These are phyloP conservation scores for Coemansia asiatica DNA, from an alignment of 192 early-diverging fungal species.

Conservation along the genomic window DNA sequence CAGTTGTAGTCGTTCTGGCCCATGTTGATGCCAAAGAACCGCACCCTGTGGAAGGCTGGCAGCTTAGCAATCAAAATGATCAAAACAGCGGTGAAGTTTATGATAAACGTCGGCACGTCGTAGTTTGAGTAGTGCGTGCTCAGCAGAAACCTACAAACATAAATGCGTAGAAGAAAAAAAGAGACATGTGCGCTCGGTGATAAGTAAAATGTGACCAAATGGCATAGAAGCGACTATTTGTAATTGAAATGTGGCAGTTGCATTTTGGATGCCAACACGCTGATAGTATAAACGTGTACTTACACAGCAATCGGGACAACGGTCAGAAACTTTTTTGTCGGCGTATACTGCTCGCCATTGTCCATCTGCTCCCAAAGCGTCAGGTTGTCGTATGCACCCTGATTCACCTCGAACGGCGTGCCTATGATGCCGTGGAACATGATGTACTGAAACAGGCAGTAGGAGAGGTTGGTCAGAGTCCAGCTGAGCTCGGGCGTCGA, in stretches of 20 bases:
- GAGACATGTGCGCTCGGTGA: background rate
- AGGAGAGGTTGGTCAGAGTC: constrained; percentile 93
- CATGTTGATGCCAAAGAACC: constrained; percentile 93
- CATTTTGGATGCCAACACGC: background rate
- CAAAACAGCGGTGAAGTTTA: constrained; percentile 84
- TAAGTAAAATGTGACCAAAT: too few relatives aligned
- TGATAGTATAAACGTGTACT: constrained; percentile 36
- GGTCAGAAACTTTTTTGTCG: constrained; percentile 96
- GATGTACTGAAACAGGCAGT: constrained; percentile 91
- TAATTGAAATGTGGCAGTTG: background rate
- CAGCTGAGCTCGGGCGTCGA: constrained; percentile 90
- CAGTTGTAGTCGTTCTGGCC: constrained; percentile 53
- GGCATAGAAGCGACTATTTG: too few relatives aligned
- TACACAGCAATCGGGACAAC: constrained; percentile 93
- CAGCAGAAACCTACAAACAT: constrained; percentile 71
- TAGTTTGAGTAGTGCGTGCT: constrained; percentile 97
- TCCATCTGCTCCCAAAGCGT: constrained; percentile 99
- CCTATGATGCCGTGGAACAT: constrained; percentile 98
- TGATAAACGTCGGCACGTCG: constrained; percentile 82
- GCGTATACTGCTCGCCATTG: constrained; percentile 94
- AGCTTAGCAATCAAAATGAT: constrained; percentile 91
- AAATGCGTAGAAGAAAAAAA: constrained; percentile 22
- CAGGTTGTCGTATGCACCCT: constrained; percentile 88
- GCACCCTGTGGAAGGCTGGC: constrained; percentile 83
- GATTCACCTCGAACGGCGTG: constrained; percentile 92